Evolutionary conservation across 2,329 filamentous ascomycete genomes (phyloP).

Genomic region (Colletotrichum sp.): DNA sequence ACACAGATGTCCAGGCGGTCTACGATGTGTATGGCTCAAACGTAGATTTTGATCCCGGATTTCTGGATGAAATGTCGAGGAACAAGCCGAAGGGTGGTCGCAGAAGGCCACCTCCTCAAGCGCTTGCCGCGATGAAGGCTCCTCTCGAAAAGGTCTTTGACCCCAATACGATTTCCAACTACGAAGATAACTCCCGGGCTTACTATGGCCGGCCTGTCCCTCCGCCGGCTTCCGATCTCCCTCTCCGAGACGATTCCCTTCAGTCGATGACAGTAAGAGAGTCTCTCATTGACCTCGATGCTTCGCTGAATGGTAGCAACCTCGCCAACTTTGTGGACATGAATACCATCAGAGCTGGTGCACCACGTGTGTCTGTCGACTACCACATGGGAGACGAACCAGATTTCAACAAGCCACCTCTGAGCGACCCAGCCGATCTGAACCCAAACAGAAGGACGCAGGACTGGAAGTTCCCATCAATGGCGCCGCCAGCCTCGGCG

Average conservation of each 20-base stretch:
- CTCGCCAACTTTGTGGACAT: slow-evolving; percentile 65
- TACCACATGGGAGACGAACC: slow-evolving; percentile 33
- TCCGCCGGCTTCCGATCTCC: slow-evolving; percentile 58
- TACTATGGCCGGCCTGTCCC: slow-evolving; percentile 60
- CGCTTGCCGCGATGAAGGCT: slow-evolving; percentile 60
- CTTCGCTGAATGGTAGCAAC: slow-evolving; percentile 60
- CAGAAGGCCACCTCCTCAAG: slow-evolving; percentile 62
- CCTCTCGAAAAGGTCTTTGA: slow-evolving; percentile 71
- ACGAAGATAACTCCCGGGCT: slow-evolving; percentile 66
- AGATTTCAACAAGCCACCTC: slow-evolving; percentile 52
- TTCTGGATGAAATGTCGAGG: slow-evolving; percentile 53
- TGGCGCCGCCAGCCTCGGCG: slow-evolving; percentile 56
- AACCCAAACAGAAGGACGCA: slow-evolving; percentile 56
- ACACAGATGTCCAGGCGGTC: slow-evolving; percentile 61
- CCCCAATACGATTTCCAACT: slow-evolving; percentile 68
- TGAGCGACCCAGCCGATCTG: slow-evolving; percentile 63
- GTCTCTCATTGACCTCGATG: slow-evolving; percentile 69
- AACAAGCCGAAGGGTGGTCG: slow-evolving; percentile 53
- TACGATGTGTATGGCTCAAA: slow-evolving; percentile 65
- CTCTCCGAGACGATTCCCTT: slow-evolving; percentile 60
- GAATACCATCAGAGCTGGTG: slow-evolving; percentile 62
- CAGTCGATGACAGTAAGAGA: slow-evolving; percentile 58
- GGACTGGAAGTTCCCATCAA: slow-evolving; percentile 65
- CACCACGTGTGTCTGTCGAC: slow-evolving; percentile 52
- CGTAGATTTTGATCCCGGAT: slow-evolving; percentile 56